These are phyloP conservation scores for Aspergillus clavatus DNA, from an alignment of 2,329 filamentous ascomycete species.

Conservation along the genomic window DNA sequence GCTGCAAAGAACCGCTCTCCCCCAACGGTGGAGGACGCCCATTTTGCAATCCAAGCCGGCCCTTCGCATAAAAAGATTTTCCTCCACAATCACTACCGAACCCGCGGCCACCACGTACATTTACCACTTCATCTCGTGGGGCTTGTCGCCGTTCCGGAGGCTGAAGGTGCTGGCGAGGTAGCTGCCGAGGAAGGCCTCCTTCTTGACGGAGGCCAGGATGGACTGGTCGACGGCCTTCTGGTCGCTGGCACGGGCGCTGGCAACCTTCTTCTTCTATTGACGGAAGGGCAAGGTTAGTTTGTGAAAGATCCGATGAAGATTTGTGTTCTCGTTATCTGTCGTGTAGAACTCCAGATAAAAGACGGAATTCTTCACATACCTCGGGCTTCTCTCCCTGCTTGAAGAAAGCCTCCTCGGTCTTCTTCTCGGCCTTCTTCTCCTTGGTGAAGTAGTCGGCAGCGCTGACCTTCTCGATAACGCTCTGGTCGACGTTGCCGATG, in stretches of 20 bases:
- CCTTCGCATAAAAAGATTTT: slow-evolving; percentile 27
- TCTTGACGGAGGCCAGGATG: slow-evolving; percentile 93
- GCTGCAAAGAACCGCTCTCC: slow-evolving; percentile 16
- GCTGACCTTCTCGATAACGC: slow-evolving; percentile 73
- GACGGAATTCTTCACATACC: slow-evolving; percentile 55
- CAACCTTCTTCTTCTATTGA: slow-evolving; percentile 90
- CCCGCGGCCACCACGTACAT: slow-evolving; percentile 41
- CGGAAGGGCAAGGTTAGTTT: not conserved
- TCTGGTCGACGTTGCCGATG: slow-evolving; percentile 72
- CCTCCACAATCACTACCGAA: slow-evolving; percentile 40
- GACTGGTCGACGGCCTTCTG: slow-evolving; percentile 99
- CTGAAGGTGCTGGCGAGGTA: slow-evolving; percentile 97
- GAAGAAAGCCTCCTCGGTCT: slow-evolving; percentile 99
- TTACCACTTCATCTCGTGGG: slow-evolving; percentile 99
- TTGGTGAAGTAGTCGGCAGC: slow-evolving; percentile 92
- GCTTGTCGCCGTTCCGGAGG: slow-evolving; percentile 98
- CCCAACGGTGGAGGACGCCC: slow-evolving; percentile 25
- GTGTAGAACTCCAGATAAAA: not conserved
- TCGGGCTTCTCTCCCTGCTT: slow-evolving; percentile 97
- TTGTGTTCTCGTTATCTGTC: not conserved
- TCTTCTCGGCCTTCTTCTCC: slow-evolving; percentile 86
- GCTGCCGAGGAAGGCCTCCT: slow-evolving; percentile 87
- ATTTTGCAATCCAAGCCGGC: slow-evolving; percentile 32
- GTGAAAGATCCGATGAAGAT: not conserved
- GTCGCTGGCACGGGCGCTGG: slow-evolving; percentile 86